Evolutionary conservation across 805 yeast genomes (phyloP).

Genomic region (Priceomyces melissophilus): DNA sequence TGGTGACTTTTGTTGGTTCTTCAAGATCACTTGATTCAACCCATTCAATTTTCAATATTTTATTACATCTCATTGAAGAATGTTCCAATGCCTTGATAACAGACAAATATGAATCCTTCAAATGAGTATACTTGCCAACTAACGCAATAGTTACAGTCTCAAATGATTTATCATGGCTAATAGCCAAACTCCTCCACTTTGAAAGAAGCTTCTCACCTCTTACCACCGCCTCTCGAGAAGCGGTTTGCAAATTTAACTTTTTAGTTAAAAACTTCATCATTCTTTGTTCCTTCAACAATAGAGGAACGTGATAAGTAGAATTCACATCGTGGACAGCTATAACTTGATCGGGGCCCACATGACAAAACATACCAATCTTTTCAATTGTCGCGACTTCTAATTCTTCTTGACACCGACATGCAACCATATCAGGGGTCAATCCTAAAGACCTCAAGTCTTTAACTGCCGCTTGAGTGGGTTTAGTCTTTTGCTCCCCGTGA

Average conservation of each 20-base stretch:
- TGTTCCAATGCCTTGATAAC: constrained; percentile 96
- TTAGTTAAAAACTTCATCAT: constrained; percentile 68
- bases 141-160: constrained; percentile 91
- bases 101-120: constrained; percentile 91
- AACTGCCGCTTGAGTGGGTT: constrained; percentile 99
- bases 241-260: constrained; percentile 58
- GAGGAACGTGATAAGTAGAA: constrained; percentile 96
- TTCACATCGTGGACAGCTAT: constrained; percentile 95
- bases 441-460: constrained; percentile 95
- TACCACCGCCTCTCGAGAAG: constrained; percentile 43
- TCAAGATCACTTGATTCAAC: constrained; percentile 93
- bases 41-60: constrained; percentile 88
- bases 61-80: constrained; percentile 84
- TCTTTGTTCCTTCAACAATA: constrained; percentile 82
- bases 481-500: constrained; percentile 98
- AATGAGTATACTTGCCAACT: constrained; percentile 95
- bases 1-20: constrained; percentile 56
- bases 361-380: constrained; percentile 98
- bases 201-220: constrained; percentile 67
- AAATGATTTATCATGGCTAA: constrained; percentile 74
- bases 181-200: constrained; percentile 79
- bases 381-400: constrained; percentile 83
- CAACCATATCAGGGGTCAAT: constrained; percentile 93
- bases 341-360: constrained; percentile 97
- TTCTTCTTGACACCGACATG: constrained; percentile 89